Base-by-base conservation (phyloP, 2,329 filamentous ascomycete genomes). In the Pestalotiopsis sp. region DNA sequence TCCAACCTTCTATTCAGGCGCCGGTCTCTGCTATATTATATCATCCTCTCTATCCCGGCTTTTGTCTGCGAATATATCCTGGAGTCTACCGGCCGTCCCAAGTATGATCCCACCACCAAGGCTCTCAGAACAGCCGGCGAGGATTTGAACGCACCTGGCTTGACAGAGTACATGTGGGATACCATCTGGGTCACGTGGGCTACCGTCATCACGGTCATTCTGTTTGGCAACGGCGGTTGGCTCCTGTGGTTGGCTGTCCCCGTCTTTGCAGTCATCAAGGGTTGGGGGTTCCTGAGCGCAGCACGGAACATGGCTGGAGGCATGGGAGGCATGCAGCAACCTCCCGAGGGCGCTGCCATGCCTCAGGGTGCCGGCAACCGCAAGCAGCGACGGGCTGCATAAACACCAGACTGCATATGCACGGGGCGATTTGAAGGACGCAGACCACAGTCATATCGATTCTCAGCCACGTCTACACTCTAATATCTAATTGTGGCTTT, bases 101-200 rank as follows among this genome's bases (percentile, higher is more conserved):
- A 85, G 70, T 93, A 91, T 78, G 88, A 90, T 72, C 79, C 90
- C 25, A 82, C 83, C 31, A 90, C 89, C 62, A 87, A 85, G 14
- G 86, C 91, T n/a, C 85, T 98, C 70, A 90, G 89, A 78, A 89
- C 87, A 39, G 85, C 93, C 0, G 95, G 96, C 58, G 95, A 98
- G 79, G 96, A 99, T 79, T 88, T 99, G 65, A 90, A 92, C 66
- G 93, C 94, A 11, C 88, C 91, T 41, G 96, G 96, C 4, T 83
- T 99, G 84, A 98, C 95, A 12, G 96, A 98, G 82, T 98, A 97
- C 85, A 93, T 98, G 92, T 99, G 97, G 87, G 96, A 99, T 82
- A 89, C 97, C 64, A 85, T 97, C 66, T 98, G 97, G 88, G 94
- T 97, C 83, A 98, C 94, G 0, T 98, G 95, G 91, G 90, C 89